Percentiles rank a stretch among this genome's conserved stretches.
Conservation (phyloP, 257 asterid genomes). For the Striga asiatica region DNA sequence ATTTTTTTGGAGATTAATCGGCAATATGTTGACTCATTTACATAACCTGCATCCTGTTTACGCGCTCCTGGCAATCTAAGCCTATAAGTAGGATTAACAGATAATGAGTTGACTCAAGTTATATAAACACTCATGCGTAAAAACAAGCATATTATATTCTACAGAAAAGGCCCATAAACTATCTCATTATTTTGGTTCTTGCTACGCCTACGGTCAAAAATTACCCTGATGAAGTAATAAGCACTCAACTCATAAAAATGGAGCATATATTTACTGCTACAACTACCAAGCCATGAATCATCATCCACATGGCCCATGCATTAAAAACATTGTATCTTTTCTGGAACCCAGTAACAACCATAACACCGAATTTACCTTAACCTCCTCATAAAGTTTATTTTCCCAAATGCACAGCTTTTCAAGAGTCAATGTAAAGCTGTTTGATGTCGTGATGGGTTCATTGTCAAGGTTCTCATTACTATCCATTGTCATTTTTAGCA, state of each 20-base stretch:
- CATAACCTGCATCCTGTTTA: neutral
- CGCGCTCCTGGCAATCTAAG: neutral
- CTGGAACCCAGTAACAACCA: neutral
- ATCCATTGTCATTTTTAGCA: neutral
- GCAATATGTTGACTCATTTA: no score
- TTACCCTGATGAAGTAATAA: neutral
- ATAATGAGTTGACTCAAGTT: neutral
- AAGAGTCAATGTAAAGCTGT: slow-evolving; percentile 10
- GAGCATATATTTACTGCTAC: neutral
- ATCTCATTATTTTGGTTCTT: neutral
- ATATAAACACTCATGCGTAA: neutral
- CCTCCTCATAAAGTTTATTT: slow-evolving; percentile 8
- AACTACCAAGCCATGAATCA: neutral
- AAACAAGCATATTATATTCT: neutral
- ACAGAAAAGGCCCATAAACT: neutral
- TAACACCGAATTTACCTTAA: slow-evolving; percentile 9
- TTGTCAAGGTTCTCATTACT: no score
- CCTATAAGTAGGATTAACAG: neutral
- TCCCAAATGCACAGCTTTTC: slow-evolving; percentile 17
- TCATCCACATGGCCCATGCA: neutral
- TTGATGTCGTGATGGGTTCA: neutral
- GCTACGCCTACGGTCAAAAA: neutral
- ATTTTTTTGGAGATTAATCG: neutral
- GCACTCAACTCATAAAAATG: neutral
- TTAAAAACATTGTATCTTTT: neutral